Evolutionary conservation across 768 basidiomycete genomes (phyloP), one percentile per base, ranked within the genome.

Genomic region (Nidula microcarpa): DNA sequence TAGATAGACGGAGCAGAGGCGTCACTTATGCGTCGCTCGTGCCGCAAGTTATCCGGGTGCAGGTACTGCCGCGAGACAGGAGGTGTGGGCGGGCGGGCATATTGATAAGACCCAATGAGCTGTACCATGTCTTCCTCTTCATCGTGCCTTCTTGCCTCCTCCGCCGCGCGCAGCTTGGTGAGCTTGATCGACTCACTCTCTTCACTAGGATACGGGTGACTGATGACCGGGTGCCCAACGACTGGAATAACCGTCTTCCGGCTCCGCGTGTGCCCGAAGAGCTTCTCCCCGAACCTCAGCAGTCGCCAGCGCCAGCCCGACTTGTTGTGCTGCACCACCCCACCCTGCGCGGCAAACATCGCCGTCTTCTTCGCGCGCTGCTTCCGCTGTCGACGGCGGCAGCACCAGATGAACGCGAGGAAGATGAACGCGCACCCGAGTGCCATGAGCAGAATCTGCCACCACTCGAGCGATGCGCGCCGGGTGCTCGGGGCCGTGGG

Each of bases 391-490:
- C 79, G 82, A 14, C 87, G 77, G 18, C 91, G 82, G 82, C 85
- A 91, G 58, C 76, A 78, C 73, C 82, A 77, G 55, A 92, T 62
- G 55, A 90, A 66, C 45, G 80, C 65, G 41, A 91, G 53, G 64
- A 90, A 84, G 68, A 92, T 85, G 68, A 92, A 88, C 13, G 85
- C 85, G 62, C 86, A 87, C 8, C 91, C 89, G 36, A 91, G 79
- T 0, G 85, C 74, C 87, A 92, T 92, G 52, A 92, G 79, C 52
- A 92, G 72, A 58, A 92, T 91, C 70, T 93, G 77, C 89, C 90
- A 92, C 90, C 91, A 92, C 54, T 73, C 70, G 7, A 91, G 71
- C 18, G 74, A 59, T 30, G 71, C 73, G 17, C 62, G 65, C 16
- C 59, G 49, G 51, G 55, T 57, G 32, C 67, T 61, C 9, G n/a